These are phyloP conservation scores for Fusarium haematococcum DNA, from an alignment of 2,329 filamentous ascomycete species.

Conservation along the genomic window DNA sequence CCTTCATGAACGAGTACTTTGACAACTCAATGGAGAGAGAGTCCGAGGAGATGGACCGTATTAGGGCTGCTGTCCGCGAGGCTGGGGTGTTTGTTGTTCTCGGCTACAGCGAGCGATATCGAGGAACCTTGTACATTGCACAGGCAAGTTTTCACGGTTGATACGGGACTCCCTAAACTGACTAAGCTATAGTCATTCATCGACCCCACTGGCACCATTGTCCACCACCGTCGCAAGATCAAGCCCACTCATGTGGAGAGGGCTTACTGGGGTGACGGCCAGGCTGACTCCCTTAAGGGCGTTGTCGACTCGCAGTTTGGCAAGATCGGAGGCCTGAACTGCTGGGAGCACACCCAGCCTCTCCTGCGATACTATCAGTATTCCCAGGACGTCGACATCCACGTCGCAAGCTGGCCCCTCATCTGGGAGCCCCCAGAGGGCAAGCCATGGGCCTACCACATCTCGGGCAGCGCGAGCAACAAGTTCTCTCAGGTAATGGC, in stretches of 20 bases:
- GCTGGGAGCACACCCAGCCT: conserved; percentile 63
- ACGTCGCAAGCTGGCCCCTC: conserved; percentile 60
- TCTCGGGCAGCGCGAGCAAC: conserved; percentile 33
- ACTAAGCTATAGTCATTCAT: conserved; percentile 52
- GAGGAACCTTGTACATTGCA: conserved; percentile 56
- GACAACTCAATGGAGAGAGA: conserved; percentile 55
- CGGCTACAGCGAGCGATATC: conserved; percentile 56
- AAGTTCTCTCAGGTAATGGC: conserved; percentile 64
- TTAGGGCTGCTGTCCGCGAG: conserved; percentile 58
- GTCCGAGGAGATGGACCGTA: conserved; percentile 56
- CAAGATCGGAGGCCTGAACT: conserved; percentile 57
- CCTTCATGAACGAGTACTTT: conserved; percentile 58
- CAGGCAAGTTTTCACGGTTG: conserved; percentile 4
- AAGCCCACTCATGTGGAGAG: conserved; percentile 65
- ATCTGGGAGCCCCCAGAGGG: conserved; percentile 37
- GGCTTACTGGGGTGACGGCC: conserved; percentile 60
- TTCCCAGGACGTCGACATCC: conserved; percentile 57
- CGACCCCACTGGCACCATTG: conserved; percentile 52
- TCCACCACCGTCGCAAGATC: conserved; percentile 59
- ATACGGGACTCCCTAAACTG: background rate
- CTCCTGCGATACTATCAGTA: conserved; percentile 60
- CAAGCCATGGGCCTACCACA: conserved; percentile 48
- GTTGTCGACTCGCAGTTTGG: conserved; percentile 54
- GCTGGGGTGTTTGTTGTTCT: conserved; percentile 57
- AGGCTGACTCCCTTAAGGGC: conserved; percentile 51